Evolutionary conservation across 192 early-diverging fungal genomes (phyloP).

Genomic region (Coemansia sp.): DNA sequence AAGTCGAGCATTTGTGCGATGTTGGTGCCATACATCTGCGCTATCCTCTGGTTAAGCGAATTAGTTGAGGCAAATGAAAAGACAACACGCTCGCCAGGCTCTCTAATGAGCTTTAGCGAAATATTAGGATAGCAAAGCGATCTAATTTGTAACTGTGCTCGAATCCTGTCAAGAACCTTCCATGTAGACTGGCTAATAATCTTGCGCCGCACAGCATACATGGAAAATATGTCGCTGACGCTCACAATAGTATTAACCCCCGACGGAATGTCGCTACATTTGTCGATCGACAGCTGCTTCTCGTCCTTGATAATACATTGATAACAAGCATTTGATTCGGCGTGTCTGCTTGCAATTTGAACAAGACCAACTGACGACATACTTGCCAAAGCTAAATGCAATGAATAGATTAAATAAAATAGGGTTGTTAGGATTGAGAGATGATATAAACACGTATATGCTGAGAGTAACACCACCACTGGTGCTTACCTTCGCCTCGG

Average conservation of each 20-base stretch:
- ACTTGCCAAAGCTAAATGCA: constrained; percentile 35
- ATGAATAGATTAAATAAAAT: not conserved
- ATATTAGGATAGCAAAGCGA: constrained; percentile 30
- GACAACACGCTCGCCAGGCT: not conserved
- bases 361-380: constrained; percentile 40
- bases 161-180: constrained; percentile 16
- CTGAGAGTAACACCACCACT: not conserved
- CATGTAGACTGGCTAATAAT: constrained; percentile 18
- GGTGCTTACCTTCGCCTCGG: constrained; percentile 36
- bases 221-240: constrained; percentile 33
- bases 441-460: no score
- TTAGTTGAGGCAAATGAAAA: constrained; percentile 24
- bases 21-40: constrained; percentile 34
- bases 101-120: constrained; percentile 28
- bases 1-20: constrained; percentile 29
- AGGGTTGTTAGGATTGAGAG: no score
- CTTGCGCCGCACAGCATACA: constrained; percentile 29
- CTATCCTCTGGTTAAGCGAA: constrained; percentile 40
- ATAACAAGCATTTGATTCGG: not conserved
- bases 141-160: constrained; percentile 24
- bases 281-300: constrained; percentile 5
- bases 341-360: constrained; percentile 20
- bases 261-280: not conserved
- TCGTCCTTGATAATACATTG: constrained; percentile 31
- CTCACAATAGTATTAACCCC: constrained; percentile 25